phyloP scores from a whole-genome alignment of 768 basidiomycete genomes.

The Hortiboletus flavorubellus region DNA sequence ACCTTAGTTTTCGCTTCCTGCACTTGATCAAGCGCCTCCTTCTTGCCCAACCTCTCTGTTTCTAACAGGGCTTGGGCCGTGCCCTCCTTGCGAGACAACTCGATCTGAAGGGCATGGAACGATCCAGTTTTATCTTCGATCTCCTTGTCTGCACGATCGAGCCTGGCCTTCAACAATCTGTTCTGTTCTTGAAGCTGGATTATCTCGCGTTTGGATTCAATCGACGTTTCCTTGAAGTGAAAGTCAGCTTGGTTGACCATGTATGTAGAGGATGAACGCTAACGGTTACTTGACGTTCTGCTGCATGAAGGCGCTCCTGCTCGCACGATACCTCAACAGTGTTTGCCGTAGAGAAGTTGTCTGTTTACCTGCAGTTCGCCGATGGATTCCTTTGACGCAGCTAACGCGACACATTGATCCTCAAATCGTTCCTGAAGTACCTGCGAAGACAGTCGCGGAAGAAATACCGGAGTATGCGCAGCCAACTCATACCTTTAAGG shows the following conservation, averaged over 20 bases:
- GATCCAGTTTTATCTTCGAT: slow-evolving; percentile 8
- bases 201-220: slow-evolving; percentile 16
- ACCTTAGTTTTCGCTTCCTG: slow-evolving; percentile 18
- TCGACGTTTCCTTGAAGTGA: slow-evolving; percentile 14
- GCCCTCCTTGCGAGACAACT: slow-evolving; percentile 28
- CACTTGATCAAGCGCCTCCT: slow-evolving; percentile 18
- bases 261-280: slow-evolving; percentile 1
- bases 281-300: slow-evolving; percentile 18
- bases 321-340: not conserved
- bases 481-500: slow-evolving; percentile 21
- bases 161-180: slow-evolving; percentile 9
- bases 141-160: slow-evolving; percentile 11
- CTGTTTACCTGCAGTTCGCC: slow-evolving; percentile 47
- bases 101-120: slow-evolving; percentile 18
- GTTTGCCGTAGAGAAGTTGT: not conserved
- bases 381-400: slow-evolving; percentile 51
- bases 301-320: slow-evolving; percentile 24
- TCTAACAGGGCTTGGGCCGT: slow-evolving; percentile 20
- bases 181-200: slow-evolving; percentile 24
- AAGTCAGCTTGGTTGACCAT: not conserved
- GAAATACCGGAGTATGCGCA: not conserved
- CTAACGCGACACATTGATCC: slow-evolving; percentile 50
- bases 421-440: slow-evolving; percentile 59
- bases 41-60: slow-evolving; percentile 20
- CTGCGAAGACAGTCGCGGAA: slow-evolving; percentile 22